Conservation (phyloP, 371 early-diverging fungal species). For the Mortierella sp. region DNA sequence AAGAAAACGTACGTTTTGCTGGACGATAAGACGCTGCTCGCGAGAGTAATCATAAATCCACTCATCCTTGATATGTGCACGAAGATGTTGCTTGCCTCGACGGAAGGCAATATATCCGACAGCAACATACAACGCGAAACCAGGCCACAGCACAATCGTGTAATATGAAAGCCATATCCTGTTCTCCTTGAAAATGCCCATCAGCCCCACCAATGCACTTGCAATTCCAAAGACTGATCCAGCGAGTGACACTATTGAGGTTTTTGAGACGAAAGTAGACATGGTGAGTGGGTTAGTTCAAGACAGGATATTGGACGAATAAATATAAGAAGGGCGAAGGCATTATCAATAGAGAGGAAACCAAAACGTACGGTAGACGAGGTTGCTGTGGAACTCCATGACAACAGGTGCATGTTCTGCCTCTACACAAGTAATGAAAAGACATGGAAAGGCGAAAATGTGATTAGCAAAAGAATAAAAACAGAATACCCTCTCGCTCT, state of each 20-base stretch:
- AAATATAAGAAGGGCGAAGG: background rate
- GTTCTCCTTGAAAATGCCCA: constrained; percentile 70
- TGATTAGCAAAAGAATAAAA: background rate
- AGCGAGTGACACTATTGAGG: constrained; percentile 30
- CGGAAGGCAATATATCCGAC: constrained; percentile 73
- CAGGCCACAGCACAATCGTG: constrained; percentile 69
- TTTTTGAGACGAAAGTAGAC: background rate
- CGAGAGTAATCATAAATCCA: constrained; percentile 45
- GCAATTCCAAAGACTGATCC: constrained; percentile 32
- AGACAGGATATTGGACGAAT: background rate
- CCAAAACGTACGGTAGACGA: constrained; percentile 13
- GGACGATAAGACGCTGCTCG: constrained; percentile 47
- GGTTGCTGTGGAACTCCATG: constrained; percentile 27
- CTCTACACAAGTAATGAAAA: background rate
- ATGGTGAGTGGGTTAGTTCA: background rate
- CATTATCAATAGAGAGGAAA: background rate
- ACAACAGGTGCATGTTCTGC: background rate
- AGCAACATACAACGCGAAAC: constrained; percentile 67
- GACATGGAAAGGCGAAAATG: background rate
- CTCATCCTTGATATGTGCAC: constrained; percentile 33
- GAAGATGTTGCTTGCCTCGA: constrained; percentile 45
- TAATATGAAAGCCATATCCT: constrained; percentile 65
- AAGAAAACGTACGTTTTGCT: constrained; percentile 26
- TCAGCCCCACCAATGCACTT: constrained; percentile 62
- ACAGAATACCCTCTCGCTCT: background rate